These are phyloP conservation scores for Salix brachista DNA, from an alignment of 345 rosid genomes.

Conservation along the genomic window DNA sequence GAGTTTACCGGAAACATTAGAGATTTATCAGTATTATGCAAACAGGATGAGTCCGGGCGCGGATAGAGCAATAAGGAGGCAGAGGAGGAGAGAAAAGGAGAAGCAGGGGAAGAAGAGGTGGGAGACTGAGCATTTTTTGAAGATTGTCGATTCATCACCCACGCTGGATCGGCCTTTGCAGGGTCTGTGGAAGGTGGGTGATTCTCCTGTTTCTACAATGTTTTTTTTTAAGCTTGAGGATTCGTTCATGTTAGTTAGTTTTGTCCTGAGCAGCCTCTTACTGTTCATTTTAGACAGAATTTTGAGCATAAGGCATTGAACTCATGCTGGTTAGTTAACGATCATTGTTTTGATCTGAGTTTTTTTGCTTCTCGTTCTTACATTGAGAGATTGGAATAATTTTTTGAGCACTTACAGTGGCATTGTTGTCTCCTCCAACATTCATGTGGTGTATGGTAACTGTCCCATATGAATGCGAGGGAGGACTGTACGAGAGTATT, in stretches of 20 bases:
- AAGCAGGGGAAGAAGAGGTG: conserved; percentile 60
- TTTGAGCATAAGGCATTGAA: too few relatives aligned
- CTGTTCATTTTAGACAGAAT: too few relatives aligned
- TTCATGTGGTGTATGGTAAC: too few relatives aligned
- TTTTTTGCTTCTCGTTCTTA: too few relatives aligned
- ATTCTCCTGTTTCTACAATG: neutral
- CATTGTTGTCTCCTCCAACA: too few relatives aligned
- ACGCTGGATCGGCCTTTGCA: conserved; percentile 64
- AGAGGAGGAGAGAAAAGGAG: conserved; percentile 74
- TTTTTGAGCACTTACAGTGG: too few relatives aligned
- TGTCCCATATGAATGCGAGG: neutral
- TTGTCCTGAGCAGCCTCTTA: too few relatives aligned
- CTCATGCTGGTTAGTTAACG: too few relatives aligned
- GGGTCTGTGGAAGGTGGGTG: conserved; percentile 83
- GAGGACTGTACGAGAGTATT: neutral
- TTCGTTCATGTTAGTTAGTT: neutral
- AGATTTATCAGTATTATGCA: conserved; percentile 72
- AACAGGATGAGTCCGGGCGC: conserved; percentile 66
- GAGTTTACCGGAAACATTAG: conserved; percentile 60
- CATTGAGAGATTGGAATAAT: too few relatives aligned
- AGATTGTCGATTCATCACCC: conserved; percentile 64
- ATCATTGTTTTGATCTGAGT: too few relatives aligned
- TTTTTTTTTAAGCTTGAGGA: neutral
- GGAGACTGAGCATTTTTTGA: conserved; percentile 84
- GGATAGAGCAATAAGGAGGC: conserved; percentile 57